phyloP scores from a whole-genome alignment of 352 stramenopile species.

The Phytophthora cactorum region DNA sequence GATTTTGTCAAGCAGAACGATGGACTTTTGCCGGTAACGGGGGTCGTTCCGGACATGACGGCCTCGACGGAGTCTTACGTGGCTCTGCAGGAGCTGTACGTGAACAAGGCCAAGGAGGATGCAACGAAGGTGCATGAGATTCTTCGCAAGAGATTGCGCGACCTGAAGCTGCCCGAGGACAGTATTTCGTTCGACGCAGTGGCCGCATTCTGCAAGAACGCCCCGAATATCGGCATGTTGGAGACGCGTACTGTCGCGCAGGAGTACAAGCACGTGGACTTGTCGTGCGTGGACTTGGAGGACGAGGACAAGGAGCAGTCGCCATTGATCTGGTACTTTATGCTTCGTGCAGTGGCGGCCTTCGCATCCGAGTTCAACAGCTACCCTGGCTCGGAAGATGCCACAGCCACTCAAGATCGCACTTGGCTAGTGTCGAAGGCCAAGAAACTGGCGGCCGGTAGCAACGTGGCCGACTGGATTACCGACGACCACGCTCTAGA shows the following conservation, averaged over 20 bases:
- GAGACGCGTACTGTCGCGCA: conserved; percentile 83
- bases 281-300: conserved; percentile 75
- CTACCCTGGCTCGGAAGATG: conserved; percentile 86
- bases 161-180: conserved; percentile 37
- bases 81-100: conserved; percentile 94
- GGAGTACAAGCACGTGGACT: conserved; percentile 79
- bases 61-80: conserved; percentile 95
- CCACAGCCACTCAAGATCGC: conserved; percentile 57
- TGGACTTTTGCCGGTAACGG: conserved; percentile 84
- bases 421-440: conserved; percentile 67
- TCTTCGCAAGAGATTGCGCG: conserved; percentile 37
- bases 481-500: conserved; percentile 86
- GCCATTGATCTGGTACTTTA: conserved; percentile 95
- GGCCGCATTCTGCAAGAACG: conserved; percentile 93
- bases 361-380: conserved; percentile 61
- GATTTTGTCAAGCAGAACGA: conserved; percentile 82
- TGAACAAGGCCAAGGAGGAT: conserved; percentile 88
- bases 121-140: conserved; percentile 46
- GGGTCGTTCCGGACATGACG: conserved; percentile 97
- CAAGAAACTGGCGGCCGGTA: conserved; percentile 42
- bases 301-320: conserved; percentile 89
- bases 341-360: conserved; percentile 80
- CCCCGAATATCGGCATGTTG: conserved; percentile 84
- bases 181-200: conserved; percentile 75
- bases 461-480: conserved; percentile 56